A percentile compares a stretch with the other conserved stretches of the same genome.
Conservation (phyloP, 345 rosid genomes). For the Eucalyptus urophylla region DNA sequence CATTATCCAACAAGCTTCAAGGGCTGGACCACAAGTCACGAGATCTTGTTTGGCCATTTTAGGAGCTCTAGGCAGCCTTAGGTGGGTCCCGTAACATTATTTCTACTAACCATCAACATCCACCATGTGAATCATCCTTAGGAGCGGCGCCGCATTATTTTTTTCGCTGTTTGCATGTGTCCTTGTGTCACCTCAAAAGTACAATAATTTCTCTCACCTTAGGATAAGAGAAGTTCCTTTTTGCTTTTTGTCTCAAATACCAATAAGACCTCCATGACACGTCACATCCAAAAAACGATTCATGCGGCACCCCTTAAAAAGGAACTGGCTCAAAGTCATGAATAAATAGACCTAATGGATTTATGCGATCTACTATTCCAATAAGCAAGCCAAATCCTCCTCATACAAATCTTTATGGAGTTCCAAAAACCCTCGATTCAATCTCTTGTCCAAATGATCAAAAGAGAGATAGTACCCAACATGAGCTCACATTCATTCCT, state of each 20-base stretch:
- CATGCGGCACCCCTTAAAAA: background rate
- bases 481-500: background rate
- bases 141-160: background rate
- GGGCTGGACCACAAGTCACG: too few species aligned
- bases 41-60: too few species aligned
- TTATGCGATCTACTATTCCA: background rate
- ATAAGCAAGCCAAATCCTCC: background rate
- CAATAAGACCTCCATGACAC: background rate
- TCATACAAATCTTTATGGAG: background rate
- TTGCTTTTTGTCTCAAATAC: background rate
- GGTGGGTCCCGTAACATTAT: background rate
- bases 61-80: background rate
- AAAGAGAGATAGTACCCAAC: background rate
- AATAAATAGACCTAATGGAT: background rate
- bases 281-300: background rate
- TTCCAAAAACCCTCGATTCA: background rate
- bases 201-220: background rate
- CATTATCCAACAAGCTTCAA: too few species aligned
- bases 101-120: background rate
- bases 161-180: fast-evolving
- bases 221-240: background rate
- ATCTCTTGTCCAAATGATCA: background rate
- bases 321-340: background rate
- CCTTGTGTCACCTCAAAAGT: background rate
- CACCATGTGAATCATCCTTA: background rate